These are phyloP conservation scores for Amanita polypyramis DNA, from an alignment of 768 basidiomycete species.

Conservation along the genomic window DNA sequence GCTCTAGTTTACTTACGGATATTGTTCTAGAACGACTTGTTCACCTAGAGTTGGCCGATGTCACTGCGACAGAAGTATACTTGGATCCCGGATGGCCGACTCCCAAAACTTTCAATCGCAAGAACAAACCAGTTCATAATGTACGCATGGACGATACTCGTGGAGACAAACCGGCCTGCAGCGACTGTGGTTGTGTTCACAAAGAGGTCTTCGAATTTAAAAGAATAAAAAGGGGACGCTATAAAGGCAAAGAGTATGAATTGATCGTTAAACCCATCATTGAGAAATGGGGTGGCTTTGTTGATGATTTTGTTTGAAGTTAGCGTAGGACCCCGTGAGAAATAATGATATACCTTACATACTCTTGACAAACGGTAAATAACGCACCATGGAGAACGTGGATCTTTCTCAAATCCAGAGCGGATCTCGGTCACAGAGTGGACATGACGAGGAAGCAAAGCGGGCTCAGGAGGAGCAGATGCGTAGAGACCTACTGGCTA, in stretches of 20 bases:
- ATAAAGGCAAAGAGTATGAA: slow-evolving; percentile 67
- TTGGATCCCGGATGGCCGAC: slow-evolving; percentile 40
- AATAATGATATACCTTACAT: no score
- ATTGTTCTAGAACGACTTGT: slow-evolving; percentile 49
- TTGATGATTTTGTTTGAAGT: slow-evolving; percentile 28
- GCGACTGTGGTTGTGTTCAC: slow-evolving; percentile 43
- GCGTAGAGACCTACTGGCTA: slow-evolving; percentile 67
- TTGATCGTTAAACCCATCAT: slow-evolving; percentile 64
- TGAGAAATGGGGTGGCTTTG: slow-evolving; percentile 68
- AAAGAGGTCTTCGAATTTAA: slow-evolving; percentile 74
- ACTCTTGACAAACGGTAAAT: background rate
- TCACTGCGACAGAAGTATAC: slow-evolving; percentile 48
- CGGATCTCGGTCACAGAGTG: background rate
- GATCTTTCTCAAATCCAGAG: slow-evolving; percentile 5
- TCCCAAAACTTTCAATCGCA: slow-evolving; percentile 14
- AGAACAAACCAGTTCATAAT: slow-evolving; percentile 16
- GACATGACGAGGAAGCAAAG: slow-evolving; percentile 37
- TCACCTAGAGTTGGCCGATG: slow-evolving; percentile 71
- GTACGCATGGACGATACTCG: background rate
- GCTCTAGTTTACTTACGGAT: background rate
- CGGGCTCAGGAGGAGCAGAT: slow-evolving; percentile 64
- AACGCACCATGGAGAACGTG: background rate
- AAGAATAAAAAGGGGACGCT: slow-evolving; percentile 38
- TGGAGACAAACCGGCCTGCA: slow-evolving; percentile 22
- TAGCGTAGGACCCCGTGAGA: no score